These are phyloP conservation scores for Chalaropsis thielavioides DNA, from an alignment of 2,329 filamentous ascomycete species.

Conservation along the genomic window DNA sequence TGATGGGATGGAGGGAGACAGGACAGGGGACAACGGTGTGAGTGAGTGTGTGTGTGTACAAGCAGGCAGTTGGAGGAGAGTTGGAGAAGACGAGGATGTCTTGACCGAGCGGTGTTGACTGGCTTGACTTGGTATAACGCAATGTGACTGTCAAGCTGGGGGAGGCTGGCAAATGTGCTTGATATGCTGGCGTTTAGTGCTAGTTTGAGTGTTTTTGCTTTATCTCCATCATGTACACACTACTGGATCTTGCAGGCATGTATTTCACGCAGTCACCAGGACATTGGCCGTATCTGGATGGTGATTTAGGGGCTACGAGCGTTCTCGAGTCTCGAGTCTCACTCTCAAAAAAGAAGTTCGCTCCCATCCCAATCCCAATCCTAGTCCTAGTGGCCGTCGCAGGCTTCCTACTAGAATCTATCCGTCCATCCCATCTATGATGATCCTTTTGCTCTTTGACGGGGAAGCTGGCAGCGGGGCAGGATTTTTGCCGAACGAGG, in stretches of 20 bases:
- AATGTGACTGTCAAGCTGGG: not conserved
- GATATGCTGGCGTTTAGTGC: not conserved
- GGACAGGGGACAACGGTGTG: not conserved
- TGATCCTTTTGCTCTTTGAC: not conserved
- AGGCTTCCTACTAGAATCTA: not conserved
- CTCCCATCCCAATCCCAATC: not conserved
- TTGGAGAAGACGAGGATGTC: not conserved
- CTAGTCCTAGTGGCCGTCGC: not conserved
- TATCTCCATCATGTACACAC: not conserved
- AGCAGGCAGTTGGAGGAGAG: not conserved
- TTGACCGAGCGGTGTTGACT: not conserved
- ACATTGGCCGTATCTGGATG: too few relatives aligned
- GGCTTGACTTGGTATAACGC: not conserved
- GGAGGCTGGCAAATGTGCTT: not conserved
- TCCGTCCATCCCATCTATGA: not conserved
- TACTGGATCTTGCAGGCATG: not conserved
- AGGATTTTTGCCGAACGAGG: not conserved
- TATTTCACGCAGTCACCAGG: not conserved
- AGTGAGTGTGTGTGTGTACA: not conserved
- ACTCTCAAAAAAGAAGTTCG: not conserved
- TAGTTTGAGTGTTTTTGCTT: not conserved
- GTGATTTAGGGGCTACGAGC: too few relatives aligned
- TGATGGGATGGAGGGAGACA: not conserved
- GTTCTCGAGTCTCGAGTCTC: not conserved
- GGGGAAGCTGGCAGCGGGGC: not conserved